Evolutionary conservation across 1,284 basidiomycete genomes (phyloP), one percentile per base, ranked within the genome.

Genomic region (Malassezia restricta): DNA sequence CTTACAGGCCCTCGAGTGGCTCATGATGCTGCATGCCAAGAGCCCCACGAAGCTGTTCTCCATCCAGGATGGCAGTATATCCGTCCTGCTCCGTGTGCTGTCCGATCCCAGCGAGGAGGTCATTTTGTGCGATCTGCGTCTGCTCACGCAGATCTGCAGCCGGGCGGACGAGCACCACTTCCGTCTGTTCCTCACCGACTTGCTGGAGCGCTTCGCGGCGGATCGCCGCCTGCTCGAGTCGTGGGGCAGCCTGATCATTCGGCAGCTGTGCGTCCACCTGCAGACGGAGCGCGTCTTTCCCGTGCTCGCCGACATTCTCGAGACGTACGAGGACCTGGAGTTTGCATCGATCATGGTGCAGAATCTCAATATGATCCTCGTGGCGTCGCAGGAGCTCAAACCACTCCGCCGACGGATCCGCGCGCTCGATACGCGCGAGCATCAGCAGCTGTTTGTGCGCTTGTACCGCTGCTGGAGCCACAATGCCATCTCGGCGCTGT

Each of bases 391-490:
- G 0, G 92, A 99, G 73, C 78, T 99, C 5, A 81, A 84, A 5
- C 92, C 96, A 59, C 95, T 98, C 75, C 80, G 94, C 52, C 86
- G 86, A 70, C 78, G 90, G 51, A 76, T 99, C 51, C 94, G 92
- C 75, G 92, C 85, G 64, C 76, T 95, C 43, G 94, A 98, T 66
- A 89, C 66, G 38, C 42, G 57, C 82, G 94, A 98, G 62, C 90
- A 91, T 0, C 89, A 95, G 76, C 82, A 82, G 6, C 75, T 98
- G 24, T 99, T 98, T 71, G 86, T 84, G 1, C 86, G 85, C 0
- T 76, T 99, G 15, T 98, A 98, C 71, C 81, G 88, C 33, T 95
- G 89, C 37, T 99, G 94, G 92, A 96, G 90, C 73, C 94, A 98
- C 71, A 96, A 96, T 68, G 86, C 94, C 0, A 90, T 98, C 24